Conservation (phyloP, 1,284 basidiomycete species). For the Leccinum angustisporum region DNA sequence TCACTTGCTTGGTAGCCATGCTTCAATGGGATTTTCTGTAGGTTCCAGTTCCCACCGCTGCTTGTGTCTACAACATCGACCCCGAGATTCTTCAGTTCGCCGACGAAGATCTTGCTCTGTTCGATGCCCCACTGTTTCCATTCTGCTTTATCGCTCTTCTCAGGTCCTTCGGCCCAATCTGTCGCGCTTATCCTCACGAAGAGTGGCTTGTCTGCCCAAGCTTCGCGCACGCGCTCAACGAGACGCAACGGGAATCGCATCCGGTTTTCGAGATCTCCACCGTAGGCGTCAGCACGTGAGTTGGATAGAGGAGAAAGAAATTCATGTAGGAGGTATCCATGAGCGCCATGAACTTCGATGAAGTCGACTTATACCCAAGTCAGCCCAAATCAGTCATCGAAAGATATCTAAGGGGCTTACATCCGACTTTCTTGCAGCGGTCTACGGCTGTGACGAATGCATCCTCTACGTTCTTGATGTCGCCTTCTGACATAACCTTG, state of each 20-base stretch:
- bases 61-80: conserved; percentile 75
- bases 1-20: conserved; percentile 65
- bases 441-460: conserved; percentile 66
- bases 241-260: conserved; percentile 66
- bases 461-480: conserved; percentile 62
- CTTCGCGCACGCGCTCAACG: conserved; percentile 49
- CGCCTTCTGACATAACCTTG: conserved; percentile 49
- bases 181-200: conserved; percentile 75
- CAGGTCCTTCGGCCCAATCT: conserved; percentile 77
- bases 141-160: conserved; percentile 52
- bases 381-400: conserved; percentile 1
- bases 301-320: conserved; percentile 77
- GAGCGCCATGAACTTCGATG: conserved; percentile 76
- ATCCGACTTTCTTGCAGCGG: conserved; percentile 62
- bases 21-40: conserved; percentile 56
- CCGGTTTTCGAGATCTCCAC: conserved; percentile 75
- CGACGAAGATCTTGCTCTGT: conserved; percentile 63
- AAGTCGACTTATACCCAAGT: conserved; percentile 61
- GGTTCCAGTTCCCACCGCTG: conserved; percentile 64
- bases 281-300: conserved; percentile 66
- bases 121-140: conserved; percentile 78
- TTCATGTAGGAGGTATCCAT: conserved; percentile 63
- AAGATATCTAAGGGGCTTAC: conserved; percentile 38
- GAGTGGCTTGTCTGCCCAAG: conserved; percentile 66
- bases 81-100: conserved; percentile 58